phyloP scores from a whole-genome alignment of 352 stramenopile species.

The Saprolegnia parasitica region DNA sequence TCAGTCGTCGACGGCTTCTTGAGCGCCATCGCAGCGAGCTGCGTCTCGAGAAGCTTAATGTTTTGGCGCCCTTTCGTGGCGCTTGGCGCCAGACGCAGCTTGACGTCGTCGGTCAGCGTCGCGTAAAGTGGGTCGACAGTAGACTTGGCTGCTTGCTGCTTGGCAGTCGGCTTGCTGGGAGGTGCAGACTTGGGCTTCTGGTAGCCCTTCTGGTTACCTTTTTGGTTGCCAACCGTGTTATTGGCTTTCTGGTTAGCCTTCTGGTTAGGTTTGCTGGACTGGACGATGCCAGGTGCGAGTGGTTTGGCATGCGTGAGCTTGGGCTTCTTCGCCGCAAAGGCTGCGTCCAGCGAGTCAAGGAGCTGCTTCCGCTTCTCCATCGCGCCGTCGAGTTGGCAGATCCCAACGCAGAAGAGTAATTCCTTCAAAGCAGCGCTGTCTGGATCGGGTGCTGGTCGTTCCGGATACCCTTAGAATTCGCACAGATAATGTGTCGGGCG shows the following conservation, averaged over 20 bases:
- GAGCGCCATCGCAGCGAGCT: constrained; percentile 9
- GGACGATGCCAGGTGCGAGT: neutral
- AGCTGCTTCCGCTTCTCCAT: constrained; percentile 30
- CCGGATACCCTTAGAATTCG: neutral
- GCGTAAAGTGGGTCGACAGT: constrained; percentile 14
- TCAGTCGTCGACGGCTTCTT: neutral
- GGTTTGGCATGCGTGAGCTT: constrained; percentile 8
- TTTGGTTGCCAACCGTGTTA: neutral
- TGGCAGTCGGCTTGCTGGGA: constrained; percentile 8
- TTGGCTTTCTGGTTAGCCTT: neutral
- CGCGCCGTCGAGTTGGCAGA: neutral
- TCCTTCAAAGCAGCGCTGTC: neutral
- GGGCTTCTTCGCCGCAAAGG: constrained; percentile 28
- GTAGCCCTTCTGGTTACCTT: neutral
- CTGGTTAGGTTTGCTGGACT: neutral
- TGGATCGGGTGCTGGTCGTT: neutral
- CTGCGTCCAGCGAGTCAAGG: constrained; percentile 24
- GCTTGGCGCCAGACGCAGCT: neutral
- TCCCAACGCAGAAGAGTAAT: neutral
- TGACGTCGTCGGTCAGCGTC: neutral
- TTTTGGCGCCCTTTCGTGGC: neutral
- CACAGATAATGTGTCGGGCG: neutral
- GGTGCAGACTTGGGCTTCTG: constrained; percentile 14
- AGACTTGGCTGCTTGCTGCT: neutral
- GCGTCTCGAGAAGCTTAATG: constrained; percentile 16